phyloP scores from a whole-genome alignment of 228 moss, liverwort and hornwort genomes.

The Sphagnum magellanicum region DNA sequence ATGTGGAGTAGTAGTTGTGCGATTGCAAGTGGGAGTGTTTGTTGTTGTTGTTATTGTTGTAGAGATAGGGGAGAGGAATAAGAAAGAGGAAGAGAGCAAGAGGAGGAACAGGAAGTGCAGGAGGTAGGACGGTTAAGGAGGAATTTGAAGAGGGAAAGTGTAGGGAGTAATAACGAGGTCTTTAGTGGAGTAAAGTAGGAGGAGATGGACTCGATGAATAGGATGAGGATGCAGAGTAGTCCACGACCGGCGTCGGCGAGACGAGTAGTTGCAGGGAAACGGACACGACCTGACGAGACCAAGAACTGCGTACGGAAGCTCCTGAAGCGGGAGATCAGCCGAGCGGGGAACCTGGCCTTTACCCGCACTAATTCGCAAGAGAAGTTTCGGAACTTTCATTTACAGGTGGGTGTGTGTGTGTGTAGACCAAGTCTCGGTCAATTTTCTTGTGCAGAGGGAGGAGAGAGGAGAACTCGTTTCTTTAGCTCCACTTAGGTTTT shows the following conservation, averaged over 20 bases:
- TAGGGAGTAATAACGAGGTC: no score
- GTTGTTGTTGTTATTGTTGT: neutral
- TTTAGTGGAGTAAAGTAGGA: constrained; percentile 1
- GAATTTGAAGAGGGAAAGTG: constrained; percentile 1
- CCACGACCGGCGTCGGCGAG: constrained; percentile 72
- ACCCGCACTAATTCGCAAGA: constrained; percentile 97
- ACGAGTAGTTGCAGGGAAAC: constrained; percentile 80
- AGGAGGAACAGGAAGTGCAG: constrained; percentile 13
- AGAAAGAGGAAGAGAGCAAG: constrained; percentile 14
- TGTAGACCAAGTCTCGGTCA: no score
- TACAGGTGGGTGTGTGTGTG: constrained; percentile 47
- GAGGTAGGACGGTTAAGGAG: constrained; percentile 5
- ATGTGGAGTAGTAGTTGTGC: neutral
- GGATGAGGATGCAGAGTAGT: constrained; percentile 70
- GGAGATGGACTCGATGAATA: constrained; percentile 44
- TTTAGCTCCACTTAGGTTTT: no score
- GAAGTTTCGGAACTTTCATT: constrained; percentile 86
- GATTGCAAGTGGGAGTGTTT: neutral
- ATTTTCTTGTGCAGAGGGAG: no score
- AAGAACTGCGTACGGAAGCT: constrained; percentile 89
- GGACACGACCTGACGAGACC: constrained; percentile 63
- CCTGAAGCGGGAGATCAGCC: constrained; percentile 91
- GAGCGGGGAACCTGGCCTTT: constrained; percentile 96
- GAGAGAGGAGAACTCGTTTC: no score
- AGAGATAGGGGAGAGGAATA: constrained; percentile 5